Evolutionary conservation across 108 stramenopile species (phyloP).

Genomic region (Pseudonitzschia multistriata): DNA sequence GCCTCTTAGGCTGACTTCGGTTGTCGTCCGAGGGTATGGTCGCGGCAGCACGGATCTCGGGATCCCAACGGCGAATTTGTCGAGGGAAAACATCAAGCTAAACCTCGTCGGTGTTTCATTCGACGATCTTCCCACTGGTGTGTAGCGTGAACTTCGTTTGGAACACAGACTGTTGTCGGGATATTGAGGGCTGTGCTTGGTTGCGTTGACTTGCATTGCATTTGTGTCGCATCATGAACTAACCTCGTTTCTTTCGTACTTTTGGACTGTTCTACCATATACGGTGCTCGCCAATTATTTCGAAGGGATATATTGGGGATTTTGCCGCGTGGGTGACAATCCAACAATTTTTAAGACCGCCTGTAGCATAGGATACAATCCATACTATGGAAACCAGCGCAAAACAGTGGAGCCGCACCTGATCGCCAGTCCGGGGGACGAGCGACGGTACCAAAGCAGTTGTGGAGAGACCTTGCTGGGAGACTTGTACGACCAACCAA

Average conservation of each 20-base stretch:
- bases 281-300: background rate
- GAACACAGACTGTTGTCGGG: no score
- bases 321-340: slow-evolving; percentile 50
- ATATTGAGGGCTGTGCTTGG: background rate
- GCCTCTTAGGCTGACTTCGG: slow-evolving; percentile 72
- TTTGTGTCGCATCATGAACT: no score
- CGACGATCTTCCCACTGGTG: slow-evolving; percentile 62
- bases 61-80: slow-evolving; percentile 89
- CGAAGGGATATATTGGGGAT: slow-evolving; percentile 81
- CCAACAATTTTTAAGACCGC: slow-evolving; percentile 30
- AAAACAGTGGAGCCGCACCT: slow-evolving; percentile 86
- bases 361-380: slow-evolving; percentile 86
- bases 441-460: slow-evolving; percentile 48
- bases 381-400: slow-evolving; percentile 75
- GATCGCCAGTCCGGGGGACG: slow-evolving; percentile 51
- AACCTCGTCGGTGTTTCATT: slow-evolving; percentile 40
- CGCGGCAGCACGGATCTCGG: slow-evolving; percentile 86
- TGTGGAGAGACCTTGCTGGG: slow-evolving; percentile 72
- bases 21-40: slow-evolving; percentile 75
- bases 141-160: no score
- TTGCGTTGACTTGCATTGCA: no score
- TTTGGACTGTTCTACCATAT: background rate
- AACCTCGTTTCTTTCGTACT: no score
- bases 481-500: slow-evolving; percentile 82
- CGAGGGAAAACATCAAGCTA: slow-evolving; percentile 17